phyloP scores from a whole-genome alignment of 495 filamentous ascomycete species.

The Hypoxylon perforatum region DNA sequence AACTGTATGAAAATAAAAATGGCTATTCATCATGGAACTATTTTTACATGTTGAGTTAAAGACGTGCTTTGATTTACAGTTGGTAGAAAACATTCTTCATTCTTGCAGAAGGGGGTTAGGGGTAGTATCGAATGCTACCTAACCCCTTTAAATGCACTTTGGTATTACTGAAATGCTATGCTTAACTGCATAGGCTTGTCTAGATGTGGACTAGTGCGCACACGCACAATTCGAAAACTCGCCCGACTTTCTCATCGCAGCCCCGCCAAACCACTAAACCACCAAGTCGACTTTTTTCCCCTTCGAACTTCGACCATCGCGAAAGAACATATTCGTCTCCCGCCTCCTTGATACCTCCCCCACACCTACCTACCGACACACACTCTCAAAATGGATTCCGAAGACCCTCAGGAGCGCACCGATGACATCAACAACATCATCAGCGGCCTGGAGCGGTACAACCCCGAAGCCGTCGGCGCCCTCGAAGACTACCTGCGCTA shows the following conservation, averaged over 20 bases:
- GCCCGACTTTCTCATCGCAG: conserved; percentile 15
- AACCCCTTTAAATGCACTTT: background rate
- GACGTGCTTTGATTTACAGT: no score
- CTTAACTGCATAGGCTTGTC: conserved; percentile 3
- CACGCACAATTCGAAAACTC: conserved; percentile 44
- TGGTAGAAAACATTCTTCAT: no score
- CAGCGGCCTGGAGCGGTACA: conserved; percentile 96
- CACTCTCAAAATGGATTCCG: conserved; percentile 62
- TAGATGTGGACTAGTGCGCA: conserved; percentile 27
- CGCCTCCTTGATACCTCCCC: conserved; percentile 12
- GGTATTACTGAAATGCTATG: background rate
- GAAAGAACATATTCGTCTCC: conserved; percentile 16
- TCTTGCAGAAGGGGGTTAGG: background rate
- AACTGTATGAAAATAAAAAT: conserved; percentile 33
- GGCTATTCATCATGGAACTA: conserved; percentile 25
- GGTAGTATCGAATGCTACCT: background rate
- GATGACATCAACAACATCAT: conserved; percentile 91
- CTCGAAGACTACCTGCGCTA: conserved; percentile 95
- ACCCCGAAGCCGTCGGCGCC: conserved; percentile 91
- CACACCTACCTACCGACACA: conserved; percentile 37
- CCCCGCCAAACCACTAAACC: conserved; percentile 39
- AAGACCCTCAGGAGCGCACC: conserved; percentile 75
- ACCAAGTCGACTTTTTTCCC: conserved; percentile 40
- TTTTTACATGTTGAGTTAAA: background rate
- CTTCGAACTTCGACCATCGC: conserved; percentile 38